phyloP scores from a whole-genome alignment of 2,329 filamentous ascomycete genomes.

The Verticillium nonalfalfae region DNA sequence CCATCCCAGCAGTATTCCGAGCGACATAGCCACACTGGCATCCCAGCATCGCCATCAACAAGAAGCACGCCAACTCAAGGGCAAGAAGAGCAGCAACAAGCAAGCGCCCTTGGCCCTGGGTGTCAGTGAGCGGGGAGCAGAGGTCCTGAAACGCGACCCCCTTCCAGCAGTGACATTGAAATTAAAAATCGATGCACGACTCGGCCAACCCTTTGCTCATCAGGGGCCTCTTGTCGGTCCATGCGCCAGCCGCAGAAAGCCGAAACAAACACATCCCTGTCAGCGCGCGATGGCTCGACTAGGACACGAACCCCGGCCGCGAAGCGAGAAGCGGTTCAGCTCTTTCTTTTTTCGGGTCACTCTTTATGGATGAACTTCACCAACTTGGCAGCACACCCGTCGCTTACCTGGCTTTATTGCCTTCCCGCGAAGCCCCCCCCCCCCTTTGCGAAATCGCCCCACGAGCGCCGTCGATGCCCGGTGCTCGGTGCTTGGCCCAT shows the following conservation, averaged over 20 bases:
- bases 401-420: background rate
- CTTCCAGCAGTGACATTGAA: background rate
- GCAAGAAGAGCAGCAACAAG: background rate
- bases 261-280: background rate
- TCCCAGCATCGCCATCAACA: background rate
- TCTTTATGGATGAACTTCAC: background rate
- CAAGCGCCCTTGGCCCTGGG: background rate
- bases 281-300: background rate
- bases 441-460: background rate
- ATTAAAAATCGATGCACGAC: background rate
- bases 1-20: background rate
- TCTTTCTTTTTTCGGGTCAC: background rate
- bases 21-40: background rate
- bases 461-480: background rate
- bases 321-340: background rate
- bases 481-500: background rate
- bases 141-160: background rate
- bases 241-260: background rate
- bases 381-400: background rate
- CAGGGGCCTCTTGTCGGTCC: background rate
- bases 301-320: background rate
- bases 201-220: background rate
- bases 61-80: background rate
- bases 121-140: background rate
- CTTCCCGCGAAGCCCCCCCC: background rate